These are phyloP conservation scores for Pseudogymnoascus pannorum DNA, from an alignment of 2,329 filamentous ascomycete species.

Conservation along the genomic window DNA sequence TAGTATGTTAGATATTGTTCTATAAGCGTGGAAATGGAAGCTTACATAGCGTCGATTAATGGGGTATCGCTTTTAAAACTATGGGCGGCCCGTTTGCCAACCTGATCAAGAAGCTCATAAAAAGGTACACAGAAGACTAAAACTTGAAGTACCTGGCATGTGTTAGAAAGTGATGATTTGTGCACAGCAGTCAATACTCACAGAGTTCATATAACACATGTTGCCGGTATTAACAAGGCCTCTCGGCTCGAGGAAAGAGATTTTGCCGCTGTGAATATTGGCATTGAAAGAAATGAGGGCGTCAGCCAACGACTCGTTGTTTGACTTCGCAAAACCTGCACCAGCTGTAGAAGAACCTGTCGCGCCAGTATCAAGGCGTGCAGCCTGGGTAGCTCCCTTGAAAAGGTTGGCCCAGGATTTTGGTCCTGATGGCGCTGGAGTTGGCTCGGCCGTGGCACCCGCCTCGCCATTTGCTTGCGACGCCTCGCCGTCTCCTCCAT, in stretches of 20 bases:
- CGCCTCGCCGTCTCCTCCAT: neutral
- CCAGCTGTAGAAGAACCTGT: slow-evolving; percentile 23
- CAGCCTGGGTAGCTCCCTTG: slow-evolving; percentile 39
- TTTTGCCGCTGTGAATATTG: slow-evolving; percentile 48
- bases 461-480: slow-evolving; percentile 13
- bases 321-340: slow-evolving; percentile 38
- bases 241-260: slow-evolving; percentile 82
- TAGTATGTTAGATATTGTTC: slow-evolving; percentile 11
- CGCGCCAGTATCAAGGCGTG: slow-evolving; percentile 21
- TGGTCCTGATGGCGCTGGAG: slow-evolving; percentile 35
- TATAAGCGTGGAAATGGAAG: slow-evolving; percentile 18
- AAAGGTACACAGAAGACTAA: slow-evolving; percentile 91
- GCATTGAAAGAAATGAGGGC: slow-evolving; percentile 66
- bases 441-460: slow-evolving; percentile 17
- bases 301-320: slow-evolving; percentile 62
- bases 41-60: slow-evolving; percentile 85
- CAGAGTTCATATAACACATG: slow-evolving; percentile 99
- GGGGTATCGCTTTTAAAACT: slow-evolving; percentile 95
- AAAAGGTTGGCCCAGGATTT: slow-evolving; percentile 66
- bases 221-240: slow-evolving; percentile 96
- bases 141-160: slow-evolving; percentile 76
- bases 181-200: slow-evolving; percentile 41
- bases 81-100: slow-evolving; percentile 74
- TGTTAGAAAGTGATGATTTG: slow-evolving; percentile 29
- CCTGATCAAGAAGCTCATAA: slow-evolving; percentile 84